Percentiles rank a stretch among this genome's conserved stretches.
phyloP scores from a whole-genome alignment of 2,329 filamentous ascomycete species.

The Microdochium nivale region DNA sequence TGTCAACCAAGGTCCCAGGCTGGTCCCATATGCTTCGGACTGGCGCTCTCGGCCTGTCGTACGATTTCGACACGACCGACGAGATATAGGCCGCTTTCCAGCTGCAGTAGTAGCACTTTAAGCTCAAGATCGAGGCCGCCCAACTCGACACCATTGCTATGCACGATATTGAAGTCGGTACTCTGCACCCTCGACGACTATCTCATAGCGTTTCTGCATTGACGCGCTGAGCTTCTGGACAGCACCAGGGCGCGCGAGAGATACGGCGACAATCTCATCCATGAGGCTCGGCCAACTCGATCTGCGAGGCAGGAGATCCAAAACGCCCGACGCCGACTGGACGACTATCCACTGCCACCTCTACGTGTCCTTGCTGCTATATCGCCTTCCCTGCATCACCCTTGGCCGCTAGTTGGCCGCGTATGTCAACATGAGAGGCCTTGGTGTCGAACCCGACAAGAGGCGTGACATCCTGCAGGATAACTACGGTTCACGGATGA shows the following conservation, averaged over 20 bases:
- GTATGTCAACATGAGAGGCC: conserved; percentile 1
- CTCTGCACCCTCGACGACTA: conserved; percentile 17
- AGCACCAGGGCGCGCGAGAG: conserved; percentile 1
- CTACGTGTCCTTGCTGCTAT: conserved; percentile 9
- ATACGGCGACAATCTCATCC: background rate
- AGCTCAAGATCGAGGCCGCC: conserved; percentile 19
- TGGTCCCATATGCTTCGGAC: conserved; percentile 21
- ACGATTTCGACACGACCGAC: conserved; percentile 13
- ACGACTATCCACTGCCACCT: conserved; percentile 10
- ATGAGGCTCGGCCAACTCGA: conserved; percentile 16
- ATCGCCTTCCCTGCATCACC: conserved; percentile 9
- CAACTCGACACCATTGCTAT: conserved; percentile 16
- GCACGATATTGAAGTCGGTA: conserved; percentile 18
- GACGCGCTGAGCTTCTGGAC: conserved; percentile 18
- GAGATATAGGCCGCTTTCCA: conserved; percentile 9
- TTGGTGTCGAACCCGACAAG: conserved; percentile 1
- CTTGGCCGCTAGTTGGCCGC: conserved; percentile 7
- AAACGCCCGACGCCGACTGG: conserved; percentile 8
- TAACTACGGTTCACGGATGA: conserved; percentile 11
- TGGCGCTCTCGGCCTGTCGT: conserved; percentile 6
- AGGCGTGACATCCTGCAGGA: conserved; percentile 7
- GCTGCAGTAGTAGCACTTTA: conserved; percentile 14
- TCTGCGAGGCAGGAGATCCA: conserved; percentile 1
- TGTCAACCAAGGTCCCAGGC: conserved; percentile 26
- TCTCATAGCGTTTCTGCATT: conserved; percentile 26